Conservation (phyloP, 2,329 filamentous ascomycete genomes). For the Arthrobotrys iridis region DNA sequence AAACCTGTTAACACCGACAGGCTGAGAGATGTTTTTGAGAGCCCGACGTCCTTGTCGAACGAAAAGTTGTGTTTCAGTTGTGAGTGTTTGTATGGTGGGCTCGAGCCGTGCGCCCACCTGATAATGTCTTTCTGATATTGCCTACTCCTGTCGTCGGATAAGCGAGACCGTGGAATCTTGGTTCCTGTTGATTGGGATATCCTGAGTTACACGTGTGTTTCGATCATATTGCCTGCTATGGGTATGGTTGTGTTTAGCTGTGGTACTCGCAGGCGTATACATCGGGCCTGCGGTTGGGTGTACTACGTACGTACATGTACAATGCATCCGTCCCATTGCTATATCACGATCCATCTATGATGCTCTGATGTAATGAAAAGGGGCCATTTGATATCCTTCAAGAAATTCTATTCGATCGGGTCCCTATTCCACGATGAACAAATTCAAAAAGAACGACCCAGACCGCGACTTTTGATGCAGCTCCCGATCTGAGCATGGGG, state of each 20-base stretch:
- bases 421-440: conserved; percentile 26
- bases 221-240: conserved; percentile 34
- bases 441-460: conserved; percentile 52
- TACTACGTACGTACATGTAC: too few relatives aligned
- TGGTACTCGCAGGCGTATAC: conserved; percentile 28
- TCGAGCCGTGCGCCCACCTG: conserved; percentile 31
- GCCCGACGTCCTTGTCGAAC: conserved; percentile 19
- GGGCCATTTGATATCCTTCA: conserved; percentile 23
- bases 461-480: conserved; percentile 40
- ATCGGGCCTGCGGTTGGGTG: conserved; percentile 13
- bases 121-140: conserved; percentile 16
- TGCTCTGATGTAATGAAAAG: conserved; percentile 47
- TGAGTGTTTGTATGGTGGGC: conserved; percentile 28
- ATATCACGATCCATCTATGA: conserved; percentile 39
- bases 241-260: conserved; percentile 15
- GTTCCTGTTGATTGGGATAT: conserved; percentile 40
- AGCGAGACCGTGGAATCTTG: conserved; percentile 32
- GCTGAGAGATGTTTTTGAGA: conserved; percentile 23
- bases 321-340: conserved; percentile 18
- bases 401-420: conserved; percentile 42
- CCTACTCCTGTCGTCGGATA: conserved; percentile 34
- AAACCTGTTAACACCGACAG: conserved; percentile 7
- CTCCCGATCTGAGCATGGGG: conserved; percentile 52
- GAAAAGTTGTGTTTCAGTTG: conserved; percentile 51
- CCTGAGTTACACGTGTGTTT: conserved; percentile 52